Evolutionary conservation across 805 yeast species (phyloP), one percentile per base, ranked within the genome.

Genomic region (Pichia nakasei): DNA sequence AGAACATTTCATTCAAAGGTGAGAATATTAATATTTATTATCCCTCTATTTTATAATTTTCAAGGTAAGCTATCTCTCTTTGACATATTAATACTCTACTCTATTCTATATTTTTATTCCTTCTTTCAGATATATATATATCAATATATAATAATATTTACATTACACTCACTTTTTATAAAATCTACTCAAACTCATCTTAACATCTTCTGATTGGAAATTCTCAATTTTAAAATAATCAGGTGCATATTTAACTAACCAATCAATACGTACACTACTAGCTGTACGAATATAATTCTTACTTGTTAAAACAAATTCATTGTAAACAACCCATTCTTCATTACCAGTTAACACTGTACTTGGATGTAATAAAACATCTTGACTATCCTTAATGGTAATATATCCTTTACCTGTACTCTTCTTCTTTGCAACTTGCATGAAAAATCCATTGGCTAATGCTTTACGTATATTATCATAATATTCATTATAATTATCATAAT

Each of bases 341-440:
- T 85, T 93, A 46, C 80, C 82, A n/a, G 85, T 83, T 46, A 91
- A 67, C 11, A 88, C 93, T 2, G 97, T 86, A 44, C 93, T 82
- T 48, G 98, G 98, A 61, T 93, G 98, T 38, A 93, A 73, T 55
- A 88, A 66, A 12, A 91, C 97, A 50, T 91, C 97, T 68, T 93
- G 98, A 59, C 89, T 88, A 64, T 93, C 98, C 65, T 88, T 88
- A 41, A 89, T 84, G 0, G 98, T 93, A 54, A 85, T 74, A 62
- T 83, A 91, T n/a, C 85, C 89, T 56, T 82, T 83, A 35, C 76
- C 73, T 33, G 86, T 80, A n/a, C 84, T 76, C 67, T 78, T 79
- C 69, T 85, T 86, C 68, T 89, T 93, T 29, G 97, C 97, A 44
- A 85, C 95, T 68, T 93, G 98, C 97, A 93, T 89, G 70, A 93